Evolutionary conservation across 2,329 filamentous ascomycete genomes (phyloP).

Genomic region (Myriosclerotinia curreyana): DNA sequence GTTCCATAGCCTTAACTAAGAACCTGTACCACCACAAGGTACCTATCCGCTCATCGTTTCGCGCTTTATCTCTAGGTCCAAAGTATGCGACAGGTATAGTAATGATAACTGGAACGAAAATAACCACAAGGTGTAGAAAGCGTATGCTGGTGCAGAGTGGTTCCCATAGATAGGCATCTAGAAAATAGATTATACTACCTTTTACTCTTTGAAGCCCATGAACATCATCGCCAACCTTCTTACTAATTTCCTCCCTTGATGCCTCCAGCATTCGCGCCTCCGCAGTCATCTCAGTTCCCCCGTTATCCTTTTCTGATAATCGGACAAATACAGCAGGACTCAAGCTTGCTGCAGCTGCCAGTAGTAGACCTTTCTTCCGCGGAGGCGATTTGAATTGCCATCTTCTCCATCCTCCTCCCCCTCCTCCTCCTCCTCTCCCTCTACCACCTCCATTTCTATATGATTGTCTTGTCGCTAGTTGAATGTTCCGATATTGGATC

Average conservation of each 20-base stretch:
- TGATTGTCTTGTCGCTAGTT: conserved; percentile 23
- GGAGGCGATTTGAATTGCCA: conserved; percentile 23
- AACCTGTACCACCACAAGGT: conserved; percentile 95
- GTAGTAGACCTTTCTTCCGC: conserved; percentile 27
- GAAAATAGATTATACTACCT: conserved; percentile 59
- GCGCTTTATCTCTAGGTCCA: conserved; percentile 59
- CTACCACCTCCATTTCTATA: conserved; percentile 22
- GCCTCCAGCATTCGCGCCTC: conserved; percentile 85
- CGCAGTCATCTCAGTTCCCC: conserved; percentile 60
- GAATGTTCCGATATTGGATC: conserved; percentile 28
- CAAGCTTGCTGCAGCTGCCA: conserved; percentile 40
- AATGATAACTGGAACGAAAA: conserved; percentile 87
- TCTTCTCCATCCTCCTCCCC: conserved; percentile 1
- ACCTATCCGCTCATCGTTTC: conserved; percentile 72
- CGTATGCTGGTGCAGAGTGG: conserved; percentile 81
- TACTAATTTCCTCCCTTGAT: conserved; percentile 73
- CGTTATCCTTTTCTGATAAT: conserved; percentile 55
- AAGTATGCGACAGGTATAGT: conserved; percentile 79
- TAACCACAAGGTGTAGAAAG: conserved; percentile 81
- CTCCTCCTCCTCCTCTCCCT: background rate
- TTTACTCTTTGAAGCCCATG: conserved; percentile 56
- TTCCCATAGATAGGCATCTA: conserved; percentile 76
- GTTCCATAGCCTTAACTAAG: conserved; percentile 84
- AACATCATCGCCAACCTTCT: conserved; percentile 61
- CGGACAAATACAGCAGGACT: conserved; percentile 57